Evolutionary conservation across 2,329 filamentous ascomycete species (phyloP), one percentile per base, ranked within the genome.

Genomic region (Clonostachys rosea): DNA sequence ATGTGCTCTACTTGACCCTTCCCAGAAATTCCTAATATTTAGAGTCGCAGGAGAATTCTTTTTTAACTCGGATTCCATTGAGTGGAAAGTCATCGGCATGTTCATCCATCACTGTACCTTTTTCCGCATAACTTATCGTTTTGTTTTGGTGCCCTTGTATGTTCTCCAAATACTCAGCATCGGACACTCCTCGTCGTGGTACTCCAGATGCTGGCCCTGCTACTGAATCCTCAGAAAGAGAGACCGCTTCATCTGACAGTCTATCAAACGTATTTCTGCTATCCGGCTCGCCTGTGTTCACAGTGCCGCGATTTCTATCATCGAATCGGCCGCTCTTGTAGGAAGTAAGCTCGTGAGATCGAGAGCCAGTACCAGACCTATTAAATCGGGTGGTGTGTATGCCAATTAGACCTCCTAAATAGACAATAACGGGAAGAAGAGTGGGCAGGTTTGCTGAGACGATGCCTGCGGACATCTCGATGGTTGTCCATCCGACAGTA

Each of bases 371-470:
- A 17, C 16, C 16, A 13, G 12, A 13, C 2, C 63, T 60, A 30
- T 49, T 51, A 7, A 57, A 42, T 10, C 58, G 54, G 48, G 70
- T 73, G 16, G 74, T 63, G n/a, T 71, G 67, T 11, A 73, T 4
- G 24, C 24, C 24, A 30, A 30, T 30, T 9, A 30, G 24, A 30
- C 24, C 24, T 30, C 68, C 61, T 8, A 70, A 59, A 10, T 54
- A 16, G 5, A 63, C 60, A 34, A 76, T 52, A 13, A 75, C 64
- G 4, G 75, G 74, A 6, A 73, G 67, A 37, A 79, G 61, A 1
- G 76, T 77, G 0, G 77, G 77, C 0, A 79, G 69, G 51, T 74
- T 78, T 7, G 76, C 76, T 0, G 74, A 76, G 40, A 77, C 64
- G 51, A 81, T 76, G 44, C 74, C 77, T 0, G 70, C 68, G 0